Base-by-base conservation (phyloP, 257 asterid genomes). In the Datura wrightii region DNA sequence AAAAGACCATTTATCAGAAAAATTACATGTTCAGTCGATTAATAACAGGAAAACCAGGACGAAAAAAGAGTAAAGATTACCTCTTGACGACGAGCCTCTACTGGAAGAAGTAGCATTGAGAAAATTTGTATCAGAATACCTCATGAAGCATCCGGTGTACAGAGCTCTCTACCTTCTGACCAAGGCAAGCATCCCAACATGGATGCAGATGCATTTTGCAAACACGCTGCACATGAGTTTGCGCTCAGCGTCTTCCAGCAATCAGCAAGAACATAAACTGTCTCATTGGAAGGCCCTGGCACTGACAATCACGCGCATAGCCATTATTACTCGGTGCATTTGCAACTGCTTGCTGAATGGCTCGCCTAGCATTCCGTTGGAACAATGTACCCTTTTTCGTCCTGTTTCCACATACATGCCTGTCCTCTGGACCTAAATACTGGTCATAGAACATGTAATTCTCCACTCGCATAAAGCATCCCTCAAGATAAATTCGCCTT, bases 101-200 rank as follows among this genome's bases (percentile, higher is more conserved):
- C 39, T 83, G 31, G 44, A 3, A 4, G 91, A 91, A 19, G 86
- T 18, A 63, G 93, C 87, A 87, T 91, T 92, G 55, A 93, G 94
- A 85, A 93, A 93, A 79, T 91, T 83, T 15, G 83, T 84, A 55
- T 88, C 96, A 8, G 97, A 91, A 81, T 91, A 93, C 86, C 96
- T 89, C 91, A 93, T 50, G 86, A 92, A 86, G 52, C 97, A 93
- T 44, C 97, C 97, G 0, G 97, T 91, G 67, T 90, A 84, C n/a
- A 93, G 54, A 5, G 94, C 96, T 78, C 90, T 80, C 91, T 87
- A 24, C 97, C 97, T 84, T 91, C 93, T 0, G 94, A 90, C 81
- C 88, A 74, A 42, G 98, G 98, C 85, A 93, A 85, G 88, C 98
- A 94, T 6, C 92, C 82, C 44, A 56, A 55, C 37, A 92, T 65